Evolutionary conservation across 176 grass and related monocot species (phyloP).

Genomic region (Dactylis glomerata): DNA sequence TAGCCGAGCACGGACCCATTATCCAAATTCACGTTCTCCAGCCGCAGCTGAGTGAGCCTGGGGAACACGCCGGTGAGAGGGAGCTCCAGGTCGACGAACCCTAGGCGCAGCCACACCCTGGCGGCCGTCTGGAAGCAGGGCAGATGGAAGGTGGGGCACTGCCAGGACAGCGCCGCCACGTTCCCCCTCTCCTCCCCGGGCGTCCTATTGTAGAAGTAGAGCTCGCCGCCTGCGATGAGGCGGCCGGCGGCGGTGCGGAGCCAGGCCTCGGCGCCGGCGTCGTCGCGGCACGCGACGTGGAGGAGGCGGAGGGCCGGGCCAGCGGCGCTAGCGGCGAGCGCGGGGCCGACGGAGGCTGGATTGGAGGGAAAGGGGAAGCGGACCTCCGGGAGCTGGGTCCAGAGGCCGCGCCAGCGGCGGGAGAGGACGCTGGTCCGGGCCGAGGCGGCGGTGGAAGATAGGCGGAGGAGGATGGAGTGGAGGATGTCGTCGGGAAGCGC

Average conservation of each 20-base stretch:
- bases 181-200: not conserved
- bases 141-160: conserved; percentile 7
- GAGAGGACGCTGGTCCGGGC: conserved; percentile 21
- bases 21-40: conserved; percentile 6
- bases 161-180: not conserved
- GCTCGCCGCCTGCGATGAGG: not conserved
- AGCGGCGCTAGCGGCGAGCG: not conserved
- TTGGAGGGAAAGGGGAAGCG: conserved; percentile 7
- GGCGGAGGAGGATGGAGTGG: conserved; percentile 9
- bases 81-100: conserved; percentile 7
- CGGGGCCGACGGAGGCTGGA: not conserved
- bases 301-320: not conserved
- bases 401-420: conserved; percentile 15
- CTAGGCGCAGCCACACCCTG: conserved; percentile 20
- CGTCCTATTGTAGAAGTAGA: not conserved
- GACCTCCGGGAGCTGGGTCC: conserved; percentile 5
- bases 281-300: conserved; percentile 5
- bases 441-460: not conserved
- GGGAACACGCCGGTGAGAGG: not conserved
- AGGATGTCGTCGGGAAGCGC: conserved; percentile 12
- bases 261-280: not conserved
- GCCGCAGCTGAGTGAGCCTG: not conserved
- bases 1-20: not conserved
- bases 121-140: conserved; percentile 17
- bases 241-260: conserved; percentile 2